Evolutionary conservation across 164 flowering plant genomes (phyloP), one percentile per base, ranked within the genome.

Genomic region (Kalanchoe fedtschenkoi): DNA sequence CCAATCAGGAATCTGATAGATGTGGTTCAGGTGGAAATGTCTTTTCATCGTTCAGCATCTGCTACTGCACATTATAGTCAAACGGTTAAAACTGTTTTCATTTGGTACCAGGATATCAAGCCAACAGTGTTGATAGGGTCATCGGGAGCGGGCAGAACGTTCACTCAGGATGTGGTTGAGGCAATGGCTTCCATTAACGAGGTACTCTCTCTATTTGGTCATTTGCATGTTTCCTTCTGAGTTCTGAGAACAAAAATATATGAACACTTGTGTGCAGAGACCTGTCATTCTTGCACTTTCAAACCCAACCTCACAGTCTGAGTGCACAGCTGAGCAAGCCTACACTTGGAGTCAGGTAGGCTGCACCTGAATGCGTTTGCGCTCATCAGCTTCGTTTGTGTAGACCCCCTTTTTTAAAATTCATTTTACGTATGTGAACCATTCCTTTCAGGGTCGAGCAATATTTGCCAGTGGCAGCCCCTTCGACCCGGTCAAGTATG

Each of bases 291-390:
- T 82, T 43, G 63, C 87, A 42, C 84, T 82, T 33, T 82, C 87
- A 21, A 82, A 82, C 68, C 87, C 87, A 56, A 82, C 87, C 19
- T 82, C 87, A 30, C 87, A 82, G 60, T 77, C 87, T 3, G 87
- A 82, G 65, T 82, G 87, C 59, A 82, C 87, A 1, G 87, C 87
- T 30, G 87, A 82, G 65, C 77, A 82, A 73, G 83, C 87, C 19
- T 82, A 82, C 55, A 76, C 63, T 10, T 82, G 87, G 87, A 78
- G 66, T 57, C 43, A 80, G 83, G 85, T 82, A 62, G 46, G 19
- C 34, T 22, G 34, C 33, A 35, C 30, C 14, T 29, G 2, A 30
- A 33, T 1, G 19, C 32, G 22, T 6, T 33, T 15, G 22, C 7
- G 6, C 19, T n/a, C 19, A 39, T 57, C 17, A 51, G 21, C 29